Evolutionary conservation across 2,329 filamentous ascomycete genomes (phyloP), one percentile per base, ranked within the genome.

Genomic region (Neonectria hederae): DNA sequence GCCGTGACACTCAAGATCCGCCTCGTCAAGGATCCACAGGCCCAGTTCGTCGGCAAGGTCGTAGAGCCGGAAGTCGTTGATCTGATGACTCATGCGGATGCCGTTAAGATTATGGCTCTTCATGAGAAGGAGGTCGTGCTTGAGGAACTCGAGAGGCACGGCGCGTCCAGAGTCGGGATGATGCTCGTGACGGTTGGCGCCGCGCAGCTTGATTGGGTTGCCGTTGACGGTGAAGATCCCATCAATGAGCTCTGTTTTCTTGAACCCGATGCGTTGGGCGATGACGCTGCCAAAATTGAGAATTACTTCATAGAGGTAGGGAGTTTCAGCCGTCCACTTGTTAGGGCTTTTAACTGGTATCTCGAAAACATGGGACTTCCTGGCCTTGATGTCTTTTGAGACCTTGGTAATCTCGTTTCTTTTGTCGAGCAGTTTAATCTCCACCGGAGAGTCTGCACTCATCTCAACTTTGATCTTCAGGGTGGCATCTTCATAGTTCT

Each of bases 161-260:
- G 88, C 83, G 0, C 89, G 84, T 0, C 90, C 89, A 5, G 83
- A 84, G 60, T 83, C 79, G 0, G 89, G 86, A 69, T 92, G 87
- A 67, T 92, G 89, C 62, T 93, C 90, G 68, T 92, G 90, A 35
- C 90, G 83, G 70, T 92, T 92, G 6, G 89, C 88, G 2, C 90
- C 90, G 17, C 88, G 86, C 68, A 93, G 82, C 14, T 90, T 85
- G 59, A 92, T 83, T 0, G 87, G 83, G 21, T 82, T 82, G 2
- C 90, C 89, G 61, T 92, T 92, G 65, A 93, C 86, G 53, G 83
- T 83, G 67, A 91, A 83, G 28, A 90, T 80, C 0, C 89, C 87
- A 43, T 88, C 81, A 38, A 86, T 85, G 43, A 91, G 82, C 68
- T 90, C 87, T 1, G 45, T 48, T 24, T 48, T 22, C 45, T 48